Evolutionary conservation across 2,329 filamentous ascomycete genomes (phyloP), one percentile per base, ranked within the genome.

Genomic region (Cercospora berteroae): DNA sequence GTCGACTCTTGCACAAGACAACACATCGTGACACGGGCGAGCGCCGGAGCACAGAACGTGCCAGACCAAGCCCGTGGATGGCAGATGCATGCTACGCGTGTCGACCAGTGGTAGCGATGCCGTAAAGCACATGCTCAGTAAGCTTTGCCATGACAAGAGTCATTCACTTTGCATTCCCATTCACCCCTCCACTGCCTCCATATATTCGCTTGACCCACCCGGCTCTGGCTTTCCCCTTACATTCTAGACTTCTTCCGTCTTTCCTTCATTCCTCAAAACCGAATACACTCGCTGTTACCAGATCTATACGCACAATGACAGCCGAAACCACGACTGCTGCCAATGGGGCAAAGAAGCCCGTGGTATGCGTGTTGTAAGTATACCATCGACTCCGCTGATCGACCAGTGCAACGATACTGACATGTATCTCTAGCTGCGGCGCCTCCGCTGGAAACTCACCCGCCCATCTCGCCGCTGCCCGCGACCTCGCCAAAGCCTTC

Each of bases 321-420:
- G 9, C 61, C 55, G 25, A 59, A 31, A 42, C 57, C 57, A 61
- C 25, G 10, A 3, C 59, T 20, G 59, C 59, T 31, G 31, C 16
- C 60, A 57, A 48, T 36, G 33, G 60, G 44, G 50, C 52, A 66
- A 84, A 82, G 63, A 76, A 77, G 8, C 83, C 90, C 67, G 92
- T 92, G 71, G 90, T 97, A 78, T 96, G 93, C 79, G 94, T 98
- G 73, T 98, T 97, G 87, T 89, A 83, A 77, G 83, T 52, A 20
- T 29, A 55, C 60, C 42, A 36, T 12, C 29, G 39, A 59, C 27
- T n/a, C 9, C 60, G 4, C 48, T 4, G 10, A 13, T 13, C 25
- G 27, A 27, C 10, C 44, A 27, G 16, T 16, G 25, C 3, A 29
- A 1, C 29, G 23, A 57, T 33, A 42, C 70, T 68, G 60, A 69